phyloP scores from a whole-genome alignment of 768 basidiomycete species.

The Tulasnella sp. region DNA sequence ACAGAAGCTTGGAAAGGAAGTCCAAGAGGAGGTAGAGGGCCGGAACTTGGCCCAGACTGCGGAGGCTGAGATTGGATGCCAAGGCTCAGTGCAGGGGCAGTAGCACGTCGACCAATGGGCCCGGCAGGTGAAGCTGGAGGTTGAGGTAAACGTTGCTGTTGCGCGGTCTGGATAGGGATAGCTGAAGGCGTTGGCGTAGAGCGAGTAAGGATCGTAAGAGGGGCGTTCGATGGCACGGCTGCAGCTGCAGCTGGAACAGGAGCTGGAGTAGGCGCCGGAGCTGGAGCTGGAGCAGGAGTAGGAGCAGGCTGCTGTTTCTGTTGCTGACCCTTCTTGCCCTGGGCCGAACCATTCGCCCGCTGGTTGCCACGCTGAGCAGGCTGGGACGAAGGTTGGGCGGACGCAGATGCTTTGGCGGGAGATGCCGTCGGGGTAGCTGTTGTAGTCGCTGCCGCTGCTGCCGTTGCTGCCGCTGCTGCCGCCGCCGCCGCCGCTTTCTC shows the following conservation, averaged over 20 bases:
- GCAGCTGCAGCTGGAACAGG: not conserved
- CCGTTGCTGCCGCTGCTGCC: conserved; percentile 38
- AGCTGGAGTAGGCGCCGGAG: not conserved
- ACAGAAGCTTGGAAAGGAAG: not conserved
- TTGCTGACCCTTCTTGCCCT: conserved; percentile 11
- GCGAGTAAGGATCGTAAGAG: not conserved
- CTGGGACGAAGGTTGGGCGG: conserved; percentile 9
- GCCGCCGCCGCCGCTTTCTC: conserved; percentile 37
- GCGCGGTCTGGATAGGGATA: conserved; percentile 5
- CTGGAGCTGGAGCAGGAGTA: conserved; percentile 1
- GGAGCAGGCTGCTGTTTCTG: conserved; percentile 1
- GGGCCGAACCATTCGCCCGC: not conserved
- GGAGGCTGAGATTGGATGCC: conserved; percentile 22
- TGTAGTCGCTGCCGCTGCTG: conserved; percentile 38
- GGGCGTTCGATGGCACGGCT: not conserved
- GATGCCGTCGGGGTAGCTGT: conserved; percentile 33
- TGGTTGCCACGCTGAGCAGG: conserved; percentile 15
- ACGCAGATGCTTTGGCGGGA: conserved; percentile 11
- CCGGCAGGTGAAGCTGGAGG: not conserved
- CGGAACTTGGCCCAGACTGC: conserved; percentile 12
- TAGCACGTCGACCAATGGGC: conserved; percentile 7
- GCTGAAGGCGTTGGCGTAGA: conserved; percentile 8
- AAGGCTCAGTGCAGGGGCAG: conserved; percentile 10
- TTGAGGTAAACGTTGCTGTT: not conserved
- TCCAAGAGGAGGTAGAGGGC: not conserved